A percentile compares a stretch with the other conserved stretches of the same genome.
These are phyloP conservation scores for Pichia exigua DNA, from an alignment of 805 yeast genomes.

Conservation along the genomic window DNA sequence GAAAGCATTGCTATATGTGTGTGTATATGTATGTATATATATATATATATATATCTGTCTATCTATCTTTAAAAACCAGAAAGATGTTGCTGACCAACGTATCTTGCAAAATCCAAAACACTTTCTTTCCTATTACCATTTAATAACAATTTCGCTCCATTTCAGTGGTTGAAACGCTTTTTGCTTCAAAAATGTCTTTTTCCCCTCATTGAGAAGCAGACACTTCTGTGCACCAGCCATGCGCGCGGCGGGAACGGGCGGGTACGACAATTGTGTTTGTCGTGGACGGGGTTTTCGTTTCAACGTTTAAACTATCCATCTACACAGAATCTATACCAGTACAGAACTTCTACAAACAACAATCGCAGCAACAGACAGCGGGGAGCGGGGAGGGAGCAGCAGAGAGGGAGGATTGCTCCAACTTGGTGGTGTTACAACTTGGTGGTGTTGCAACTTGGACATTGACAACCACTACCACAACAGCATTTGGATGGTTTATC, in stretches of 20 bases:
- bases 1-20: slow-evolving; percentile 8
- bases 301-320: too few species aligned
- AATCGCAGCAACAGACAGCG: too few species aligned
- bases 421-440: slow-evolving; percentile 20
- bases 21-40: neutral
- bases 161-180: neutral
- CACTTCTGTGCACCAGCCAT: neutral
- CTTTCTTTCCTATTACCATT: too few species aligned
- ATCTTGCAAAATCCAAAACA: too few species aligned
- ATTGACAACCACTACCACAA: slow-evolving; percentile 30
- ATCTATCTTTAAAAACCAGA: neutral
- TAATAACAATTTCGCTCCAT: neutral
- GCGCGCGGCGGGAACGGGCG: too few species aligned
- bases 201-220: neutral
- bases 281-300: neutral
- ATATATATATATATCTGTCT: too few species aligned
- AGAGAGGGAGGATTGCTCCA: neutral
- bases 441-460: slow-evolving; percentile 32
- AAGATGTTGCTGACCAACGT: neutral
- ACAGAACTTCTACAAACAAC: neutral
- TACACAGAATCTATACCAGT: neutral
- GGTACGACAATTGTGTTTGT: neutral
- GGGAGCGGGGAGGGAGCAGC: too few species aligned
- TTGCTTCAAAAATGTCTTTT: neutral
- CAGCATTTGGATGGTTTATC: slow-evolving; percentile 20